phyloP scores from a whole-genome alignment of 169 alveolate genomes.

The Plasmodium berghei region DNA sequence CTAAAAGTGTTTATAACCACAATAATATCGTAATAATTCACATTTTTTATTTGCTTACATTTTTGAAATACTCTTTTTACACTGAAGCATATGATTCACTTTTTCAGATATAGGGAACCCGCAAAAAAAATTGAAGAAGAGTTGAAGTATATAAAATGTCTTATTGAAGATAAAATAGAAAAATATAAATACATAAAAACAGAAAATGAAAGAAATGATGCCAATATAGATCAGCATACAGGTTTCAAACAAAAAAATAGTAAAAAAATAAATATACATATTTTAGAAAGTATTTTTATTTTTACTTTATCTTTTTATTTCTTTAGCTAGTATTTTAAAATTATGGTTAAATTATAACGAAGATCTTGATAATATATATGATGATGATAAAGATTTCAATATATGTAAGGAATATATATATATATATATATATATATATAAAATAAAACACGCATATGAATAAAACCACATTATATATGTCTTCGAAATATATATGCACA shows the following conservation, averaged over 20 bases:
- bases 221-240: constrained; percentile 59
- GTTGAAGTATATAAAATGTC: constrained; percentile 35
- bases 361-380: constrained; percentile 49
- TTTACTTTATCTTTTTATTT: not conserved
- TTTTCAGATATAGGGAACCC: constrained; percentile 62
- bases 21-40: constrained; percentile 45
- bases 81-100: not conserved
- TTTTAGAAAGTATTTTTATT: constrained; percentile 8
- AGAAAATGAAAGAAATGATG: not conserved
- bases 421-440: constrained; percentile 1
- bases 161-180: constrained; percentile 31
- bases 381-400: constrained; percentile 56
- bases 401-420: constrained; percentile 24
- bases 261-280: constrained; percentile 22
- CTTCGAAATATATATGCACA: not conserved
- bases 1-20: constrained; percentile 47
- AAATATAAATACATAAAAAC: constrained; percentile 14
- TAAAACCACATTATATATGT: not conserved
- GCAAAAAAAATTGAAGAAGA: constrained; percentile 65
- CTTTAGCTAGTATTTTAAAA: constrained; percentile 45
- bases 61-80: not conserved
- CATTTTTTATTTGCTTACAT: not conserved
- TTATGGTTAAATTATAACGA: constrained; percentile 67
- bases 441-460: not conserved
- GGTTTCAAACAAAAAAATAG: constrained; percentile 18